Conservation (phyloP, 345 rosid genomes). For the Brassica cretica region DNA sequence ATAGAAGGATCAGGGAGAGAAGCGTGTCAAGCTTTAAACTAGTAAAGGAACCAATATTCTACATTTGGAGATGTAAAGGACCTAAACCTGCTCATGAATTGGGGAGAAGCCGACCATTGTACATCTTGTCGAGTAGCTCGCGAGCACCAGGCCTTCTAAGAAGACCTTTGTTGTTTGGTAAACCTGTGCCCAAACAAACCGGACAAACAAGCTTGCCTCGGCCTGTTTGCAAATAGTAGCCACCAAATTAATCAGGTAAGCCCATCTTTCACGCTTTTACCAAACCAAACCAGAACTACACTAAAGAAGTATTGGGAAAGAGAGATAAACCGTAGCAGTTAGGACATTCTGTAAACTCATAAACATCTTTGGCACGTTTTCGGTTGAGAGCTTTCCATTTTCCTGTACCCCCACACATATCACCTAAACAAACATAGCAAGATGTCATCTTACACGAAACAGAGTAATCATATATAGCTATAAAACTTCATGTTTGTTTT, state of each 20-base stretch:
- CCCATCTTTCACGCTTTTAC: background rate
- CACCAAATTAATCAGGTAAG: background rate
- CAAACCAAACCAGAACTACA: background rate
- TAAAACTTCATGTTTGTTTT: background rate
- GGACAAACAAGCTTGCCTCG: constrained; percentile 96
- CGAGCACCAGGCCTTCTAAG: constrained; percentile 87
- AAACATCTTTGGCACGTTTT: constrained; percentile 94
- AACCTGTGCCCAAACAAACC: constrained; percentile 87
- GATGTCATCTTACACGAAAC: background rate
- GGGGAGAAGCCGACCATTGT: constrained; percentile 82
- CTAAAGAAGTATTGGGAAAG: background rate
- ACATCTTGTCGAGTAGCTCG: constrained; percentile 88
- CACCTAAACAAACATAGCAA: constrained; percentile 52
- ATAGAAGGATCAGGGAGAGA: constrained; percentile 5
- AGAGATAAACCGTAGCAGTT: constrained; percentile 76
- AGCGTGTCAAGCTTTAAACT: background rate
- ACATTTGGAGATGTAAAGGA: background rate
- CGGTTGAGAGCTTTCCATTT: constrained; percentile 97
- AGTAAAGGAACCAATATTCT: background rate
- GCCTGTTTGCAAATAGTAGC: constrained; percentile 49
- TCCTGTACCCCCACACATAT: constrained; percentile 99
- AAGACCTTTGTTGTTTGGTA: constrained; percentile 92
- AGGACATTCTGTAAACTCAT: constrained; percentile 93
- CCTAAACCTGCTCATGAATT: constrained; percentile 48
- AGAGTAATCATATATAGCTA: background rate